Conservation (phyloP, 495 filamentous ascomycete genomes). For the Penicillium waksmanii region DNA sequence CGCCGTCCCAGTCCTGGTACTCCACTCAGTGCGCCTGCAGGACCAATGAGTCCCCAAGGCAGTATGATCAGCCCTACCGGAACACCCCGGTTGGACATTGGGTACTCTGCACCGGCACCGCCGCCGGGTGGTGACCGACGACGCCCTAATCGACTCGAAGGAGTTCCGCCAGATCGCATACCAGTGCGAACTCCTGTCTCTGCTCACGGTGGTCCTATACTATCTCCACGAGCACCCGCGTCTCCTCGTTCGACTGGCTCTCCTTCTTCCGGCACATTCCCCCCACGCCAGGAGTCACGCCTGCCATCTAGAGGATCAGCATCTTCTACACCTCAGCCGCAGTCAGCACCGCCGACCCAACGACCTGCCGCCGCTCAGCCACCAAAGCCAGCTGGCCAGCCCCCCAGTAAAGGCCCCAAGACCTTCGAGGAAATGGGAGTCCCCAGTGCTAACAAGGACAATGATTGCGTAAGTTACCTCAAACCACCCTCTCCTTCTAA, state of each 20-base stretch:
- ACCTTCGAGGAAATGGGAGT: constrained; percentile 99
- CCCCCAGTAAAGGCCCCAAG: constrained; percentile 80
- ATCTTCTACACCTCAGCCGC: constrained; percentile 39
- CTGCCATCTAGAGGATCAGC: constrained; percentile 35
- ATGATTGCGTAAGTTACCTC: constrained; percentile 80
- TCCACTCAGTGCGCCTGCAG: constrained; percentile 31
- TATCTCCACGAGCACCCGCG: constrained; percentile 31
- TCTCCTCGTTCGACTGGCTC: constrained; percentile 39
- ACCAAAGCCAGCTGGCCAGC: constrained; percentile 38
- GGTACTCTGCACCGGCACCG: constrained; percentile 57
- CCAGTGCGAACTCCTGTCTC: constrained; percentile 39
- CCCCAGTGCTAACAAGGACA: constrained; percentile 73
- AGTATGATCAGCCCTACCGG: constrained; percentile 31
- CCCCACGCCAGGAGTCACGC: constrained; percentile 40
- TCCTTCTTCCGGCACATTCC: constrained; percentile 34
- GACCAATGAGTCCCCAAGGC: constrained; percentile 35
- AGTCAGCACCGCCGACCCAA: constrained; percentile 30
- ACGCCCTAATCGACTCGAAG: constrained; percentile 39
- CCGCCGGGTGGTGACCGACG: constrained; percentile 40
- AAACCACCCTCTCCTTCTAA: not conserved
- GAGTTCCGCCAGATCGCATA: constrained; percentile 38
- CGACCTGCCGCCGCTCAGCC: constrained; percentile 36
- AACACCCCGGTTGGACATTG: constrained; percentile 54
- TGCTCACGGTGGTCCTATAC: constrained; percentile 21
- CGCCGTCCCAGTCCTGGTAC: constrained; percentile 42